Percentiles rank a stretch among this genome's conserved stretches.
Evolutionary conservation across 1,139 yeast species (phyloP).

Genomic region (Kurtzmaniella natalensis): DNA sequence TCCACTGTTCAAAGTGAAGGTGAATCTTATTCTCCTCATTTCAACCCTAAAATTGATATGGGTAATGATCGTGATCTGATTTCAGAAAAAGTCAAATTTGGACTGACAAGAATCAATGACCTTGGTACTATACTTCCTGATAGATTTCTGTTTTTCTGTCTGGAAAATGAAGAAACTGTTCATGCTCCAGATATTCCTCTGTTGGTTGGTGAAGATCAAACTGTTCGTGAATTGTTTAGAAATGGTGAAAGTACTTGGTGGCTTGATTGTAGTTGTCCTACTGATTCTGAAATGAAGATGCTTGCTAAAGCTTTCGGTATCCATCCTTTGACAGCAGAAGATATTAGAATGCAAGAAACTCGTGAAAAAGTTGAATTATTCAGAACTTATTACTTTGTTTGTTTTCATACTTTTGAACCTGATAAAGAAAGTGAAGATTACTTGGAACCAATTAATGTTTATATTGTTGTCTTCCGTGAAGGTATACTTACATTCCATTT

Average conservation of each 20-base stretch:
- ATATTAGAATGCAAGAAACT: constrained; percentile 79
- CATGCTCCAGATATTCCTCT: constrained; percentile 87
- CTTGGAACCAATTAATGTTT: constrained; percentile 82
- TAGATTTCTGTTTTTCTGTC: constrained; percentile 77
- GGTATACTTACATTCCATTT: constrained; percentile 87
- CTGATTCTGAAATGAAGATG: constrained; percentile 64
- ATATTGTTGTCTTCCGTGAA: constrained; percentile 79
- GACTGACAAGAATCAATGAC: constrained; percentile 30
- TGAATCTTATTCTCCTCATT: neutral
- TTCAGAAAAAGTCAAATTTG: constrained; percentile 30
- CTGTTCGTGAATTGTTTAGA: constrained; percentile 62
- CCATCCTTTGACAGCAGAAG: constrained; percentile 82
- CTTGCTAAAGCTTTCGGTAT: constrained; percentile 71
- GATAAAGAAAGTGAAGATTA: constrained; percentile 76
- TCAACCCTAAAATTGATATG: constrained; percentile 1
- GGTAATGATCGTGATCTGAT: constrained; percentile 11
- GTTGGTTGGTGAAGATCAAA: constrained; percentile 58
- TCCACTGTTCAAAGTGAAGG: constrained; percentile 20
- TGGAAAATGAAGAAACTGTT: constrained; percentile 79
- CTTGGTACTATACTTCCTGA: constrained; percentile 41
- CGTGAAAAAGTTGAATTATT: constrained; percentile 82
- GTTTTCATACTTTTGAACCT: constrained; percentile 78
- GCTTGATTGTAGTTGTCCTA: constrained; percentile 69
- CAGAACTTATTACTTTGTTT: constrained; percentile 70
- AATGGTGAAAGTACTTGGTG: constrained; percentile 68